These are phyloP conservation scores for Ceratocystis alfenasii DNA, from an alignment of 2,329 filamentous ascomycete species.

Conservation along the genomic window DNA sequence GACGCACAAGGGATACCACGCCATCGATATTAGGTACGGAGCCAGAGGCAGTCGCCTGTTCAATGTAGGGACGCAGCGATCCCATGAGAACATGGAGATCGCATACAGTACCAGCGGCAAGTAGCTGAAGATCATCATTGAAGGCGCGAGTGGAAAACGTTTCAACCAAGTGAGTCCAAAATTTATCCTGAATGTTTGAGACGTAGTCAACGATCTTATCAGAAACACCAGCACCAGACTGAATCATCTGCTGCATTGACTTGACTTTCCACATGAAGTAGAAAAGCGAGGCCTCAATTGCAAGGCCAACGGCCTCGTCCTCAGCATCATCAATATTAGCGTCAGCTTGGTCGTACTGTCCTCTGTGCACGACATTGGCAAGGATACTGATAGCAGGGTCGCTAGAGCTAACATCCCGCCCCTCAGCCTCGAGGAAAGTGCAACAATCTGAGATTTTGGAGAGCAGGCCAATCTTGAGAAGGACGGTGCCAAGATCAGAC, in stretches of 20 bases:
- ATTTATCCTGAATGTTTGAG: constrained; percentile 43
- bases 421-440: constrained; percentile 56
- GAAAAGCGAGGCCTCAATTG: constrained; percentile 65
- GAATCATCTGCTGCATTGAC: constrained; percentile 43
- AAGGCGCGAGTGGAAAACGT: constrained; percentile 55
- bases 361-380: constrained; percentile 60
- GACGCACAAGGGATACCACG: constrained; percentile 51
- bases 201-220: constrained; percentile 49
- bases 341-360: constrained; percentile 55
- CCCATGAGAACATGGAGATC: constrained; percentile 74
- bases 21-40: constrained; percentile 26
- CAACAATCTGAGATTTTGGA: constrained; percentile 68
- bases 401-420: constrained; percentile 37
- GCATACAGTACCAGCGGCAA: constrained; percentile 62
- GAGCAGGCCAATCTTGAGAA: constrained; percentile 70
- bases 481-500: constrained; percentile 57
- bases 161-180: constrained; percentile 52
- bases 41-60: constrained; percentile 32
- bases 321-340: constrained; percentile 64
- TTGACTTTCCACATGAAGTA: constrained; percentile 94
- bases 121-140: constrained; percentile 66
- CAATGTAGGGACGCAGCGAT: constrained; percentile 49
- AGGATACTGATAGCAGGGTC: constrained; percentile 55
- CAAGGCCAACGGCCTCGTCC: constrained; percentile 62
- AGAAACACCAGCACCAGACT: constrained; percentile 43